Conservation (phyloP, 768 basidiomycete genomes). For the Kwoniella shandongensis region DNA sequence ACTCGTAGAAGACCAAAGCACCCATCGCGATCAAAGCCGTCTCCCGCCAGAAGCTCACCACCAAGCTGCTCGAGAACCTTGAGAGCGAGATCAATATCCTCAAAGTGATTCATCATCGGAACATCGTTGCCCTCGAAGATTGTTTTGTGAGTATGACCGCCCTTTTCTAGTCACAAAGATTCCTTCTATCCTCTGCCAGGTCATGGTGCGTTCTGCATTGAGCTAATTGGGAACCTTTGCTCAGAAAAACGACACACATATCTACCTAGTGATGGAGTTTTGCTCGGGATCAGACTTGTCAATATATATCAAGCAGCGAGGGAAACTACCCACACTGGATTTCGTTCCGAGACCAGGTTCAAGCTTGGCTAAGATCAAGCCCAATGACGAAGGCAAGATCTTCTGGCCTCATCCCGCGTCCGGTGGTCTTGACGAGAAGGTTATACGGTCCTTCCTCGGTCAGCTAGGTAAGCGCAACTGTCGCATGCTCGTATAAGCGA, state of each 20-base stretch:
- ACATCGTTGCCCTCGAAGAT: slow-evolving; percentile 89
- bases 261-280: slow-evolving; percentile 95
- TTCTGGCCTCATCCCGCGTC: slow-evolving; percentile 89
- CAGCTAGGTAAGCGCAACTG: slow-evolving; percentile 70
- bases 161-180: slow-evolving; percentile 6
- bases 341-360: slow-evolving; percentile 62
- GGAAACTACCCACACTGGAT: slow-evolving; percentile 82
- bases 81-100: slow-evolving; percentile 97
- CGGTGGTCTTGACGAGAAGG: slow-evolving; percentile 86
- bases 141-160: slow-evolving; percentile 67
- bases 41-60: slow-evolving; percentile 76
- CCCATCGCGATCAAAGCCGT: slow-evolving; percentile 94
- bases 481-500: background rate
- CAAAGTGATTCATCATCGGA: slow-evolving; percentile 85
- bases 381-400: slow-evolving; percentile 56
- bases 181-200: background rate
- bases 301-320: slow-evolving; percentile 96
- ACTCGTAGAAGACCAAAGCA: slow-evolving; percentile 70
- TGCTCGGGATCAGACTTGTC: slow-evolving; percentile 95
- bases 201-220: background rate
- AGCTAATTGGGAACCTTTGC: background rate
- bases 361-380: slow-evolving; percentile 58
- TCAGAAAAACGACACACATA: slow-evolving; percentile 58
- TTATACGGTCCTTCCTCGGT: slow-evolving; percentile 85
- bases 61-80: slow-evolving; percentile 95